A percentile compares a stretch with the other conserved stretches of the same genome.
Conservation (phyloP, 2,329 filamentous ascomycete genomes). For the Colletotrichum endophyticum region DNA sequence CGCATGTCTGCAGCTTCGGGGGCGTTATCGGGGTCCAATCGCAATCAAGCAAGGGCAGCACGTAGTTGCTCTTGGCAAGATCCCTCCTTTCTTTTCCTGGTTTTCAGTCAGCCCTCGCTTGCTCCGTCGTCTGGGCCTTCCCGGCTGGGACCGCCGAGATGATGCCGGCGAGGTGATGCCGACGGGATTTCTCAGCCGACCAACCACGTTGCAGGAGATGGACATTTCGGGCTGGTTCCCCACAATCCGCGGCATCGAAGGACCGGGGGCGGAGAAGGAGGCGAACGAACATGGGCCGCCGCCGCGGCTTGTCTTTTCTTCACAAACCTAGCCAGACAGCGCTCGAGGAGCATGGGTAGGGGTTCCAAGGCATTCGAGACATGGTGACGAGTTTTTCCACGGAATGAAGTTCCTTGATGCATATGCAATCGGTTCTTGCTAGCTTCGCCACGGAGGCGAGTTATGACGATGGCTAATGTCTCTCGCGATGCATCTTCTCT, state of each 20-base stretch:
- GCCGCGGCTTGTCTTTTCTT: neutral
- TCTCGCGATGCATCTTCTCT: neutral
- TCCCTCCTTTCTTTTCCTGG: neutral
- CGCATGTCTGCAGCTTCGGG: neutral
- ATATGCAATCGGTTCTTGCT: neutral
- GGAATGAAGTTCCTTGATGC: neutral
- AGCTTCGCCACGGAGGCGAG: neutral
- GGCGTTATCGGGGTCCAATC: neutral
- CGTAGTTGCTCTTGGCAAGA: neutral
- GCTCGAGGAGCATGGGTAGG: neutral
- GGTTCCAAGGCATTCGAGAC: neutral
- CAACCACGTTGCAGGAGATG: neutral
- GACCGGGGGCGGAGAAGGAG: neutral
- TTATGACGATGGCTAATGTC: neutral
- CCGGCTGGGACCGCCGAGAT: neutral
- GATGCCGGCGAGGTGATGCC: neutral
- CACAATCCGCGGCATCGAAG: neutral
- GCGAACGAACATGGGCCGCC: neutral
- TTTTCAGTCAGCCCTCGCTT: neutral
- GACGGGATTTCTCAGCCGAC: neutral
- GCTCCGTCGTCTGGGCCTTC: neutral
- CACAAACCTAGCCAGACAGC: neutral
- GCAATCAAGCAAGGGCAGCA: neutral
- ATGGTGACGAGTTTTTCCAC: neutral
- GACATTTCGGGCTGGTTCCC: constrained; percentile 2